These are phyloP conservation scores for Globomyces pollinis-pini DNA, from an alignment of 192 early-diverging fungal species.

Conservation along the genomic window DNA sequence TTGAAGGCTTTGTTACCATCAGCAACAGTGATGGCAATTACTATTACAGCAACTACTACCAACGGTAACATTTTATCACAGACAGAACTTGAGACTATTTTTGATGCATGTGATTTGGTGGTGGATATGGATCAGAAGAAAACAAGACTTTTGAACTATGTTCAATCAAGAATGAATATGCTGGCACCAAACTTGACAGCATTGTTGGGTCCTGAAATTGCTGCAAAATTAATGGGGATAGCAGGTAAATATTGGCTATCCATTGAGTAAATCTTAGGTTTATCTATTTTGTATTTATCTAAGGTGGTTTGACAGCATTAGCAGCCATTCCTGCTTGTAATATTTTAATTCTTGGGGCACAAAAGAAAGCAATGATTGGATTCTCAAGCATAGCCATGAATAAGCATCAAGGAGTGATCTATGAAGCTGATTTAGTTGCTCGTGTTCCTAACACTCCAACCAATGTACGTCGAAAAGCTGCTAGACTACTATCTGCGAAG, in stretches of 20 bases:
- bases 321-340: constrained; percentile 90
- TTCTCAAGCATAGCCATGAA: constrained; percentile 58
- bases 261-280: background rate
- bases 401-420: constrained; percentile 75
- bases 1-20: constrained; percentile 71
- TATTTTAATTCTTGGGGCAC: constrained; percentile 59
- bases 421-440: constrained; percentile 65
- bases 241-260: constrained; percentile 49
- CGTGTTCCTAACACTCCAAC: constrained; percentile 54
- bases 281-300: no score
- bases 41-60: constrained; percentile 82
- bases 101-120: constrained; percentile 72
- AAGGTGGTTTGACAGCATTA: constrained; percentile 76
- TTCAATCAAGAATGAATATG: constrained; percentile 82
- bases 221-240: constrained; percentile 84
- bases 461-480: constrained; percentile 72
- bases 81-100: constrained; percentile 54
- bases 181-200: constrained; percentile 92
- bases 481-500: constrained; percentile 79
- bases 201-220: constrained; percentile 74
- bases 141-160: constrained; percentile 76
- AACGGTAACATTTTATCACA: constrained; percentile 56
- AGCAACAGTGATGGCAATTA: constrained; percentile 80
- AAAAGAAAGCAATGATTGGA: constrained; percentile 51
- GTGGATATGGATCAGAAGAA: constrained; percentile 66